These are phyloP conservation scores for Naganishia liquefaciens DNA, from an alignment of 1,284 basidiomycete species.

Conservation along the genomic window DNA sequence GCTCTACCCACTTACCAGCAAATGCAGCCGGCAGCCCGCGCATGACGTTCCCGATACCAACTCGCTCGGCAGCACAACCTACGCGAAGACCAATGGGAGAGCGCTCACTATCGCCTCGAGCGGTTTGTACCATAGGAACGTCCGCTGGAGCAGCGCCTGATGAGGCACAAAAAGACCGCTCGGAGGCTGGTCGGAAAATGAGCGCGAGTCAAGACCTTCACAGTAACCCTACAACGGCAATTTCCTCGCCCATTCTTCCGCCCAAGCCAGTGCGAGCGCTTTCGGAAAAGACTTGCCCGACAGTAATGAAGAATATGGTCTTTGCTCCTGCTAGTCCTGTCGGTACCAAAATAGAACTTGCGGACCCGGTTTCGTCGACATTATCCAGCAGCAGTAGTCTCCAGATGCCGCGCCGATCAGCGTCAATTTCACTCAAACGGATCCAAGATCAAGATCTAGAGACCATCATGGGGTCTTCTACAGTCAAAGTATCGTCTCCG, in stretches of 20 bases:
- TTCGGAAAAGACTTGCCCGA: conserved; percentile 24
- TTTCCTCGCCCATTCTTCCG: not conserved
- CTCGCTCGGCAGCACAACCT: not conserved
- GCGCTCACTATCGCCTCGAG: not conserved
- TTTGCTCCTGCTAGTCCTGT: conserved; percentile 17
- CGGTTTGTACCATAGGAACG: too few relatives aligned
- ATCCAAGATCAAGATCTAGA: conserved; percentile 33
- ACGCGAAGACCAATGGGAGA: not conserved
- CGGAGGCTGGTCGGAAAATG: too few relatives aligned
- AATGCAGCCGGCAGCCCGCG: not conserved
- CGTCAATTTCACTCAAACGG: conserved; percentile 31
- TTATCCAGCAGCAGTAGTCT: not conserved
- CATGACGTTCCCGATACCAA: not conserved
- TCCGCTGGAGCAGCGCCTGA: not conserved
- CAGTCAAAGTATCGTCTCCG: conserved; percentile 13
- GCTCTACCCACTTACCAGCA: not conserved
- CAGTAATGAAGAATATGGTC: conserved; percentile 26
- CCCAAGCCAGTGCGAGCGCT: conserved; percentile 18
- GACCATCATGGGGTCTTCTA: conserved; percentile 23
- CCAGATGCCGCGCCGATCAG: conserved; percentile 8
- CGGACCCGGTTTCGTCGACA: not conserved
- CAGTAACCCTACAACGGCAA: not conserved
- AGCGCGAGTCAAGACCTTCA: not conserved
- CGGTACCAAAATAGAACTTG: not conserved
- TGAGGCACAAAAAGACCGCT: not conserved